A percentile compares a stretch with the other conserved stretches of the same genome.
Conservation (phyloP, 2,329 filamentous ascomycete species). For the Ciborinia camelliae region DNA sequence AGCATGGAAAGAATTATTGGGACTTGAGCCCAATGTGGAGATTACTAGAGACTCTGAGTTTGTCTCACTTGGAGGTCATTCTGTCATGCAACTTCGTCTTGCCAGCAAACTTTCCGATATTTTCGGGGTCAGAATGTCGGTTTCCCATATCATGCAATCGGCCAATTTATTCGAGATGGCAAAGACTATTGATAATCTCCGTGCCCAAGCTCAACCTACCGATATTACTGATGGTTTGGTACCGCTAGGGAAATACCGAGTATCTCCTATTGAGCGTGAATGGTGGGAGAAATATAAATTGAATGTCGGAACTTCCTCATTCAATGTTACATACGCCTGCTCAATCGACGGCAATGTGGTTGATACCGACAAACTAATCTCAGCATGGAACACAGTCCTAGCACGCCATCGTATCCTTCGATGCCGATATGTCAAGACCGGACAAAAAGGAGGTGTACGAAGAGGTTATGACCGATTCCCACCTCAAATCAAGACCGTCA, state of each 20-base stretch:
- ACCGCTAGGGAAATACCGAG: constrained; percentile 5
- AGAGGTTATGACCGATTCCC: constrained; percentile 12
- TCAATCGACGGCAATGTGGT: constrained; percentile 15
- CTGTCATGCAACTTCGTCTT: constrained; percentile 32
- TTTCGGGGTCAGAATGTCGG: constrained; percentile 22
- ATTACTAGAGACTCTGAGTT: constrained; percentile 30
- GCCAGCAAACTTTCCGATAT: constrained; percentile 19
- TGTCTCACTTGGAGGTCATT: constrained; percentile 34
- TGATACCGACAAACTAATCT: constrained; percentile 24
- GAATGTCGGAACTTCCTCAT: constrained; percentile 25
- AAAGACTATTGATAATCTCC: constrained; percentile 3
- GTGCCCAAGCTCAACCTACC: neutral
- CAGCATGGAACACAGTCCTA: constrained; percentile 29
- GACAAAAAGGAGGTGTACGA: neutral
- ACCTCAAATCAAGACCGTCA: constrained; percentile 13
- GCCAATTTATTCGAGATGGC: constrained; percentile 10
- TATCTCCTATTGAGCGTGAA: constrained; percentile 20
- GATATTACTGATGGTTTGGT: neutral
- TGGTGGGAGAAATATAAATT: constrained; percentile 18
- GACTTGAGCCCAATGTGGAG: constrained; percentile 5
- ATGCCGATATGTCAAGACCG: constrained; percentile 17
- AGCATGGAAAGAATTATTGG: constrained; percentile 24
- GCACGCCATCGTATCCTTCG: constrained; percentile 20
- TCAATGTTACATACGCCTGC: constrained; percentile 34
- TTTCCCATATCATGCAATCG: constrained; percentile 26